Percentiles rank a stretch among this genome's conserved stretches.
Evolutionary conservation across 305 asterid species (phyloP).

Genomic region (Euphrasia arctica): DNA sequence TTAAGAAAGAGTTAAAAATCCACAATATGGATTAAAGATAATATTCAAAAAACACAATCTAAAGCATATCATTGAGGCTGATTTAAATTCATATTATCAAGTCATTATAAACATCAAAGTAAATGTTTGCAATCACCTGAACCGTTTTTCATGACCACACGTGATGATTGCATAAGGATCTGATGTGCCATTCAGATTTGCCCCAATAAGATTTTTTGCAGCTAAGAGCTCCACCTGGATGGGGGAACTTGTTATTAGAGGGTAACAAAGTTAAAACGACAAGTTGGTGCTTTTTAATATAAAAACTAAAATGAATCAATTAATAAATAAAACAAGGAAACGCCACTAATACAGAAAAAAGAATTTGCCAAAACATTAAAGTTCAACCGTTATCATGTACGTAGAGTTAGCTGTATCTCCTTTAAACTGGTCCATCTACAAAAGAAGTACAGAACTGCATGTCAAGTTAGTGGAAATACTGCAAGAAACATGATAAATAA

Average conservation of each 20-base stretch:
- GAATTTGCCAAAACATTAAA: conserved; percentile 21
- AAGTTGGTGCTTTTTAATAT: conserved; percentile 15
- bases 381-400: conserved; percentile 62
- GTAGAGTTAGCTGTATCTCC: conserved; percentile 67
- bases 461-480: conserved; percentile 76
- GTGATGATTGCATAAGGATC: conserved; percentile 98
- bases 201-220: conserved; percentile 93
- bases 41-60: conserved; percentile 12
- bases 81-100: background rate
- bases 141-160: conserved; percentile 87
- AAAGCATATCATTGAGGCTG: conserved; percentile 2
- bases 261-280: conserved; percentile 21
- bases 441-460: conserved; percentile 85
- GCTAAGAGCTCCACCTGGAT: conserved; percentile 92
- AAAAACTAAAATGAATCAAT: background rate
- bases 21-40: conserved; percentile 1
- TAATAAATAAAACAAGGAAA: conserved; percentile 4
- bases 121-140: conserved; percentile 56
- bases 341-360: conserved; percentile 23
- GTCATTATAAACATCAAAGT: conserved; percentile 14
- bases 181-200: conserved; percentile 93
- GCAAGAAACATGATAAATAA: conserved; percentile 31
- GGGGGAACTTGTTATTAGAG: conserved; percentile 21
- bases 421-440: conserved; percentile 79
- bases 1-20: conserved; percentile 7